Base-by-base conservation (phyloP, 768 basidiomycete species). In the Nevesoporus exiguus region DNA sequence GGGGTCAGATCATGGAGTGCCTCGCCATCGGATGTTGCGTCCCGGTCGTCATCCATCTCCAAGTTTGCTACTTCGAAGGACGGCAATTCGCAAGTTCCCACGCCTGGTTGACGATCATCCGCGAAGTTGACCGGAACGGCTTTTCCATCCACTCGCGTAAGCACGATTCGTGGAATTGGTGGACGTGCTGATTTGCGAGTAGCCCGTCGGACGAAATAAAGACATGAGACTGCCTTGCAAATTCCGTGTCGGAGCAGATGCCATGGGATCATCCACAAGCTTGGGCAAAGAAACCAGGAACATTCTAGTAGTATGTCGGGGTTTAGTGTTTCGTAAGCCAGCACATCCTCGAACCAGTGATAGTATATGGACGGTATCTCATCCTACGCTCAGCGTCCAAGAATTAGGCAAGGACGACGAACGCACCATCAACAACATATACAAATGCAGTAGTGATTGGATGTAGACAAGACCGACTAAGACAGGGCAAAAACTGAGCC, bases 391-490 rank as follows among this genome's bases (percentile, higher is more conserved):
- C 34, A 61, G 46, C 24, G 7, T 33, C 14, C 27, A 1, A 31
- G 24, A 33, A 14, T 14, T 5, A 19, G 15, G 27, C 2, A 19
- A 44, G 21, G 17, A 6, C 2, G 3, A 34, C 3, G 19, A 14
- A 25, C 63, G 19, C 44, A 64, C 62, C 62, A 65, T 65, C 54
- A 65, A 49, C 27, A 64, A 13, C 52, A 65, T 65, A 29, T 64
- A 65, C n/a, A 59, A 19, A 49, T 64, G 49, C 10, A 65, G 11
- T 6, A 64, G 11, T 1, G 63, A 64, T 13, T 50, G 53, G 30
- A 54, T 22, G 37, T 65, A 64, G 17, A 29, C 8, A 41, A 65
- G 7, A 17, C 51, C 46, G 15, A 36, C 47, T 39, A 62, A 7
- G 43, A 62, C 40, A 10, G 62, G 62, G 45, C 62, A 65, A 40